phyloP scores from a whole-genome alignment of 163 green algal species.

The Chlorella variabilis region DNA sequence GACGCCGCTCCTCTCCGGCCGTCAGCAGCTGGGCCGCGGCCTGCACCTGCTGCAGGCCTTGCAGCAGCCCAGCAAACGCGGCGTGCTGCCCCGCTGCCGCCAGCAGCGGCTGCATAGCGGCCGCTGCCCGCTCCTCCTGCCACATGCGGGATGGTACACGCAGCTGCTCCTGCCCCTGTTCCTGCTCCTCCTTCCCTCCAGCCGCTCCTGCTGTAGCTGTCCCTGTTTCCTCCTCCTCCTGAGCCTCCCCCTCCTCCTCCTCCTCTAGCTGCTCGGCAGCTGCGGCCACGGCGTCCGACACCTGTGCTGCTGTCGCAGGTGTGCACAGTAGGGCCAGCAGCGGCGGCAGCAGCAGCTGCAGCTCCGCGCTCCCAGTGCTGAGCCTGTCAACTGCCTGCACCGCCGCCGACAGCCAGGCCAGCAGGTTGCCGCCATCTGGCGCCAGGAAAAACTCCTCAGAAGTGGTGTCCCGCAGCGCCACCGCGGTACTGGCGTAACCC shows the following conservation, averaged over 20 bases:
- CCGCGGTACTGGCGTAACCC: constrained; percentile 24
- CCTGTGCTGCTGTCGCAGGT: neutral
- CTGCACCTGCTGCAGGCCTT: constrained; percentile 33
- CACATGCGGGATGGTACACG: too few species aligned
- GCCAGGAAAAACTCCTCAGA: constrained; percentile 4
- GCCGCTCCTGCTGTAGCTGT: neutral
- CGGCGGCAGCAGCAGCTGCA: constrained; percentile 41
- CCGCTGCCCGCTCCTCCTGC: constrained; percentile 1
- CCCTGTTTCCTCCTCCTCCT: neutral
- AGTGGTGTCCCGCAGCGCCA: constrained; percentile 17
- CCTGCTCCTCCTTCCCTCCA: constrained; percentile 32
- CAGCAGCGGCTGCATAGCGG: constrained; percentile 17
- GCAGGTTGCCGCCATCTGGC: neutral
- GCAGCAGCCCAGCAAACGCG: constrained; percentile 34
- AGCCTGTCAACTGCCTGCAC: constrained; percentile 37
- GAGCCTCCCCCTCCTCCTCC: neutral
- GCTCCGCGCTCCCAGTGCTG: constrained; percentile 9
- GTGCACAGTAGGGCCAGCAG: constrained; percentile 24
- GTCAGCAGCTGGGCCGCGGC: constrained; percentile 2
- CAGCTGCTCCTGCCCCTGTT: neutral
- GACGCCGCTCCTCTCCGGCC: constrained; percentile 22
- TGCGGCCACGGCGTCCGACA: neutral
- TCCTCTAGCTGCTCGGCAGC: constrained; percentile 6
- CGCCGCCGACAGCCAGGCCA: constrained; percentile 36
- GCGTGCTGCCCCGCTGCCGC: constrained; percentile 18